Evolutionary conservation across 2,329 filamentous ascomycete species (phyloP).

Genomic region (Cercospora sp.): DNA sequence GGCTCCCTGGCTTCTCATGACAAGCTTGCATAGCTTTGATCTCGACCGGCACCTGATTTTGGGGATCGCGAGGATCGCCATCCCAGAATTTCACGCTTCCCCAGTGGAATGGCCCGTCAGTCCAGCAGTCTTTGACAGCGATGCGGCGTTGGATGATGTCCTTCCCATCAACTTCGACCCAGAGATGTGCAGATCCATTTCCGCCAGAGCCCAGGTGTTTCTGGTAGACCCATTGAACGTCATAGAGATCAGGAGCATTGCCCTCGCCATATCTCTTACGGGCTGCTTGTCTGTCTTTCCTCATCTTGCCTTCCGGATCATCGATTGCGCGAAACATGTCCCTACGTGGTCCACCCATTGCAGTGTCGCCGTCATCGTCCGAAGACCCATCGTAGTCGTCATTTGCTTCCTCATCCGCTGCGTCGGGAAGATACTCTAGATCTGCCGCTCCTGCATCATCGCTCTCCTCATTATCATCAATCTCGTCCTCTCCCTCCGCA

Average conservation of each 20-base stretch:
- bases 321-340: neutral
- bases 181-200: neutral
- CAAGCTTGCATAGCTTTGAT: neutral
- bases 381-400: neutral
- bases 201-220: neutral
- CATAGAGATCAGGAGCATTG: neutral
- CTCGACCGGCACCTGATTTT: too few relatives aligned
- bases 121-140: slow-evolving; percentile 11
- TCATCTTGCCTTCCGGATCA: neutral
- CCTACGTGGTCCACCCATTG: neutral
- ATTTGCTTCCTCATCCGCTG: neutral
- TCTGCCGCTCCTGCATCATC: neutral
- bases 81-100: slow-evolving; percentile 1
- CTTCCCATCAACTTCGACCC: neutral
- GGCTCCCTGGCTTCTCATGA: neutral
- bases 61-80: neutral
- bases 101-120: neutral
- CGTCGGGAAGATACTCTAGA: neutral
- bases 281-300: neutral
- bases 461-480: neutral
- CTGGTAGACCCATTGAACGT: neutral
- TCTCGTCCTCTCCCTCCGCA: neutral
- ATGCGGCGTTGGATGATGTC: neutral
- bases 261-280: neutral
- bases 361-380: neutral